Conservation (phyloP, 768 basidiomycete genomes). For the Phaffia australis region DNA sequence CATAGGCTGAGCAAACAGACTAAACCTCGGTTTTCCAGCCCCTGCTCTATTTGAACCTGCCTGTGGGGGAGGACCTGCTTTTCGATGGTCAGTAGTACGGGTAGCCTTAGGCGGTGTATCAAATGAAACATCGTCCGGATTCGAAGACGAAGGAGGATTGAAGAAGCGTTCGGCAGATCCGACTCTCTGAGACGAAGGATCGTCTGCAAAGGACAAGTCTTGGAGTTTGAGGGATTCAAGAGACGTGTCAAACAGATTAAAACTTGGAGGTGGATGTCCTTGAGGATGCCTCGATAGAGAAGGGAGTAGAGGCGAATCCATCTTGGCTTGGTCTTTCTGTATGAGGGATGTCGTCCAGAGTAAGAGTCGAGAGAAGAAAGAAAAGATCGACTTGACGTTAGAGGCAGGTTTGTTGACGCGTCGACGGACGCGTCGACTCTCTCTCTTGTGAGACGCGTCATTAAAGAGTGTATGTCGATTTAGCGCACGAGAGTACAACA, state of each 20-base stretch:
- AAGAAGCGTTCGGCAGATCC: neutral
- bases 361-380: neutral
- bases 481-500: too few species aligned
- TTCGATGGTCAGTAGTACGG: neutral
- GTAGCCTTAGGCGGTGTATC: neutral
- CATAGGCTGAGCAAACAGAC: slow-evolving; percentile 4
- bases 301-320: slow-evolving; percentile 14
- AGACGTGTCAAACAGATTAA: neutral
- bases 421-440: too few species aligned
- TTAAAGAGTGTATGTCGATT: too few species aligned
- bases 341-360: neutral
- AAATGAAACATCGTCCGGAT: neutral
- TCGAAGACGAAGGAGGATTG: neutral
- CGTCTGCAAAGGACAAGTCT: slow-evolving; percentile 8
- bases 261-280: neutral
- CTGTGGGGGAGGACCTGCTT: neutral
- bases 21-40: slow-evolving; percentile 4
- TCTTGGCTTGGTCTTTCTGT: neutral
- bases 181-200: neutral
- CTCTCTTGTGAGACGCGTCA: too few species aligned
- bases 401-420: too few species aligned
- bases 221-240: slow-evolving; percentile 12
- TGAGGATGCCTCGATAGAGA: neutral
- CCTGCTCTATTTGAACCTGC: neutral
- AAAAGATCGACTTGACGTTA: neutral